Percentiles rank a stretch among this genome's conserved stretches.
These are phyloP conservation scores for Cladosporium sp. DNA, from an alignment of 2,329 filamentous ascomycete species.

Conservation along the genomic window DNA sequence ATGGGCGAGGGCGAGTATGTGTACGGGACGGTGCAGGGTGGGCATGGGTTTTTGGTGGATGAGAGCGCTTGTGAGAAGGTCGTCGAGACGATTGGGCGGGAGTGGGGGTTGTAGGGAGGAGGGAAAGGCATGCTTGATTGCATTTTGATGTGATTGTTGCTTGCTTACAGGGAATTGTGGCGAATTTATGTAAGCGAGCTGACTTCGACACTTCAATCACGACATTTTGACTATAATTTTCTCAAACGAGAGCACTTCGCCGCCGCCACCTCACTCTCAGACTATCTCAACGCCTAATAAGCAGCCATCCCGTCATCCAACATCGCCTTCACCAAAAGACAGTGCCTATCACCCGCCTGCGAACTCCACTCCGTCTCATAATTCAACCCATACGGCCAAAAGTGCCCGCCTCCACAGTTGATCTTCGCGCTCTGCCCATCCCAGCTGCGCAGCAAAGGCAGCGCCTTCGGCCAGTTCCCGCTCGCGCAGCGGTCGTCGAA, in stretches of 20 bases:
- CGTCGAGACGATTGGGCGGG: neutral
- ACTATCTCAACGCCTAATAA: neutral
- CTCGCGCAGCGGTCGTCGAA: constrained; percentile 17
- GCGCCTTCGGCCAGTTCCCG: constrained; percentile 18
- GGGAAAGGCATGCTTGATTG: neutral
- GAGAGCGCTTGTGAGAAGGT: neutral
- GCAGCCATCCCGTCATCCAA: constrained; percentile 3
- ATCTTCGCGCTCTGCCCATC: constrained; percentile 19
- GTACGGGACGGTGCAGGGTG: constrained; percentile 5
- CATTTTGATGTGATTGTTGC: neutral
- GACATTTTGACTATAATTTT: neutral
- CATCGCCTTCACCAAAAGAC: neutral
- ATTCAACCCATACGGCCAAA: constrained; percentile 25
- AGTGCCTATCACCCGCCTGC: neutral
- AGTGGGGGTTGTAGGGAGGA: constrained; percentile 15
- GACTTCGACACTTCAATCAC: neutral
- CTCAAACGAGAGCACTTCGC: neutral
- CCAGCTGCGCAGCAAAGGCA: constrained; percentile 17
- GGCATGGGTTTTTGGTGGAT: constrained; percentile 18
- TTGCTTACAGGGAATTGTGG: neutral
- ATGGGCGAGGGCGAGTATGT: constrained; percentile 11
- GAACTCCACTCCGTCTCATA: constrained; percentile 22
- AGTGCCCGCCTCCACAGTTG: constrained; percentile 19
- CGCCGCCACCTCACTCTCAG: neutral
- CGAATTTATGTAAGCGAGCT: neutral